Evolutionary conservation across 1,284 basidiomycete species (phyloP).

Genomic region (Trichosporon inkin): DNA sequence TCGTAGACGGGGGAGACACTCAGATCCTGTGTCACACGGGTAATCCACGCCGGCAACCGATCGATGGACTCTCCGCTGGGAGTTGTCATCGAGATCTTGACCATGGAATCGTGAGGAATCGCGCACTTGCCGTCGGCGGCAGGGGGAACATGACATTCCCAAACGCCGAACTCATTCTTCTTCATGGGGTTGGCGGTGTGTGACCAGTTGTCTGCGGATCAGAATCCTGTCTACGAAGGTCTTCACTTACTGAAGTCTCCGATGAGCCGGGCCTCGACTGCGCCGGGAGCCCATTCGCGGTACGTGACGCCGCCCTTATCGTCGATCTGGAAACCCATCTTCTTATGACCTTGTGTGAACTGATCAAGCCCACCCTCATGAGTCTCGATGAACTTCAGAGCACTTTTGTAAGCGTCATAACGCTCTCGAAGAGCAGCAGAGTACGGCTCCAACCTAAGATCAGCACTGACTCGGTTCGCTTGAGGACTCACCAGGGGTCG

Average conservation of each 20-base stretch:
- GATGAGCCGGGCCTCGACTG: slow-evolving; percentile 72
- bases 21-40: slow-evolving; percentile 90
- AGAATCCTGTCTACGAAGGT: slow-evolving; percentile 9
- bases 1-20: slow-evolving; percentile 87
- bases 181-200: slow-evolving; percentile 78
- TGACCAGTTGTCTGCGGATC: slow-evolving; percentile 74
- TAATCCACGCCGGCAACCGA: slow-evolving; percentile 89
- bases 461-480: background rate
- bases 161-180: slow-evolving; percentile 85
- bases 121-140: slow-evolving; percentile 64
- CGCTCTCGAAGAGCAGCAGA: slow-evolving; percentile 67
- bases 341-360: slow-evolving; percentile 82
- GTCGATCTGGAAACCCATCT: slow-evolving; percentile 75
- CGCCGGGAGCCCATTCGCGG: slow-evolving; percentile 95
- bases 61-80: slow-evolving; percentile 77
- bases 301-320: slow-evolving; percentile 71
- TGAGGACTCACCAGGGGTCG: slow-evolving; percentile 42
- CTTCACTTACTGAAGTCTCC: slow-evolving; percentile 87
- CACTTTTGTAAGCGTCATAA: slow-evolving; percentile 65
- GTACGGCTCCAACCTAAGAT: slow-evolving; percentile 64
- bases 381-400: slow-evolving; percentile 67
- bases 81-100: slow-evolving; percentile 88
- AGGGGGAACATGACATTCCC: slow-evolving; percentile 79
- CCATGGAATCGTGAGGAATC: slow-evolving; percentile 89
- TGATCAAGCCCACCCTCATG: slow-evolving; percentile 82